phyloP scores from a whole-genome alignment of 83 land plant species.

The Thuja plicata region DNA sequence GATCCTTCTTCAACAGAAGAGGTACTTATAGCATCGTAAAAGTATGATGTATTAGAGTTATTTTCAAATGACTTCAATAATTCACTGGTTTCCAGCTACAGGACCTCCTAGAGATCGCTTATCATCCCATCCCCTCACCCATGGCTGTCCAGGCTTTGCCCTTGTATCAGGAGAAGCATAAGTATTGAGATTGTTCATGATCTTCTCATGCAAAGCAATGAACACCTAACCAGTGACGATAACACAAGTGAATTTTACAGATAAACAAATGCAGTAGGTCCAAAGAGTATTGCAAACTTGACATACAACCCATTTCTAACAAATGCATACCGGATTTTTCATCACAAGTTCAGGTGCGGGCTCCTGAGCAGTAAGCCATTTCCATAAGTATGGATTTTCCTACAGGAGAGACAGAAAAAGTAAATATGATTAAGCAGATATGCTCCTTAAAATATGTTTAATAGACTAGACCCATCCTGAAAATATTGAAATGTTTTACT shows the following conservation, averaged over 20 bases:
- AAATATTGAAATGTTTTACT: not conserved
- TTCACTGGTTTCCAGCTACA: conserved; percentile 74
- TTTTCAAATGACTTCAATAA: not conserved
- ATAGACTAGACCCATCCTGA: not conserved
- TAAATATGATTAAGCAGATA: not conserved
- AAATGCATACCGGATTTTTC: conserved; percentile 63
- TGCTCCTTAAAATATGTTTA: not conserved
- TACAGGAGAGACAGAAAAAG: conserved; percentile 20
- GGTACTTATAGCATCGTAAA: not conserved
- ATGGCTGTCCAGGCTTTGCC: conserved; percentile 79
- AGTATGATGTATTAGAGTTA: not conserved
- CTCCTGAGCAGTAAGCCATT: conserved; percentile 87
- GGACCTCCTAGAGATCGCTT: conserved; percentile 70
- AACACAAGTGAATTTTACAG: not conserved
- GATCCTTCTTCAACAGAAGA: not conserved
- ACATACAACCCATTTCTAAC: conserved; percentile 5
- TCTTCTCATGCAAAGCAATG: conserved; percentile 54
- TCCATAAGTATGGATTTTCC: conserved; percentile 97
- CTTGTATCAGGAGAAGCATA: conserved; percentile 81
- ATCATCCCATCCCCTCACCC: conserved; percentile 99
- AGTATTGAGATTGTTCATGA: conserved; percentile 51
- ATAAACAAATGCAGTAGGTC: not conserved
- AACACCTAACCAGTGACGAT: conserved; percentile 58
- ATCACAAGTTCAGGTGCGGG: conserved; percentile 62
- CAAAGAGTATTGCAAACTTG: not conserved